These are phyloP conservation scores for Trypanosoma platydactyli DNA, from an alignment of 208 protist species.

Conservation along the genomic window DNA sequence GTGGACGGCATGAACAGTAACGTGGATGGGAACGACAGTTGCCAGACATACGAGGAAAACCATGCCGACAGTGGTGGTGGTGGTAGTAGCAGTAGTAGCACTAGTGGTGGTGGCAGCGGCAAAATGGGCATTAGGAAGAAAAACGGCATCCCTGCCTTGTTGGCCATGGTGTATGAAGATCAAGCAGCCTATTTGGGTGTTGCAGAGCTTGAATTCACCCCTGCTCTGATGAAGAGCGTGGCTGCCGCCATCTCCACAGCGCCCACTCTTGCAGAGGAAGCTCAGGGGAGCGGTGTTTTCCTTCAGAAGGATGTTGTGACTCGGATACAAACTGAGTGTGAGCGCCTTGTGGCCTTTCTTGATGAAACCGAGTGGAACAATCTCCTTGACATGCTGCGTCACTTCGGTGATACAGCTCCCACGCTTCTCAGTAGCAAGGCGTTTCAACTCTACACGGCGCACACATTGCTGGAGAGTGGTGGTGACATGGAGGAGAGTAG, in stretches of 20 bases:
- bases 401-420: conserved; percentile 33
- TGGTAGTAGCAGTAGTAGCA: not conserved
- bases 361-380: conserved; percentile 40
- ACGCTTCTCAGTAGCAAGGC: conserved; percentile 47
- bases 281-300: conserved; percentile 33
- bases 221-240: conserved; percentile 51
- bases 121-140: too few relatives aligned
- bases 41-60: too few relatives aligned
- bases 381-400: conserved; percentile 35
- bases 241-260: conserved; percentile 53
- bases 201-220: conserved; percentile 48
- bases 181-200: conserved; percentile 19
- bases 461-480: not conserved
- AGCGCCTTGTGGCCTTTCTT: conserved; percentile 71
- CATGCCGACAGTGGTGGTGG: too few relatives aligned
- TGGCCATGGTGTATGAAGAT: conserved; percentile 15
- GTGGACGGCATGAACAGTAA: not conserved
- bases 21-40: too few relatives aligned
- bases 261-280: conserved; percentile 40
- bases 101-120: not conserved
- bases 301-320: conserved; percentile 50
- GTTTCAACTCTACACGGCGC: conserved; percentile 30
- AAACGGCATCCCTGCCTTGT: not conserved
- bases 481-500: not conserved
- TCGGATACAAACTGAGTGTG: conserved; percentile 68